Evolutionary conservation across 371 early-diverging fungal genomes (phyloP), one percentile per base, ranked within the genome.

Genomic region (Mortierella sp.): DNA sequence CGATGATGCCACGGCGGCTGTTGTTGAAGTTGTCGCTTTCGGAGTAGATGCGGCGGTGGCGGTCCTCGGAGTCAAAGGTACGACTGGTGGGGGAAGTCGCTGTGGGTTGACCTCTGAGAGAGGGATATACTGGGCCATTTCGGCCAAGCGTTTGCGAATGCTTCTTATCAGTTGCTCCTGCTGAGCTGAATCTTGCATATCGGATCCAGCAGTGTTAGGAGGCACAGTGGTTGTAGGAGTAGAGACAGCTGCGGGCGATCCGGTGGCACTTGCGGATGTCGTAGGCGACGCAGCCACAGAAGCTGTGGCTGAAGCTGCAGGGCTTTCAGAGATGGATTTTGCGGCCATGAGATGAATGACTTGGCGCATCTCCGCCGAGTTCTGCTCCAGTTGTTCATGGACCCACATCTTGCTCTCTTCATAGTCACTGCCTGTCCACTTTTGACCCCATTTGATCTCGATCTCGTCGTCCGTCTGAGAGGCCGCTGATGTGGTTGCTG

Each of bases 371-470:
- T 76, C 76, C 3, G 28, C 44, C 8, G 69, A 63, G 49, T 76
- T 76, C 25, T 60, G 51, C 29, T 76, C 69, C 47, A 76, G 57
- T 49, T 64, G 61, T 41, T 76, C 76, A 14, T 65, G 50, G 25
- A 76, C 76, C 76, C 76, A 76, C n/a, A 54, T 68, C 54, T 68
- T 64, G 43, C 44, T 54, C 62, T 76, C 65, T 46, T 64, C 76
- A 1, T 61, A 61, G 37, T 61, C 50, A 8, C 58, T 54, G 7
- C 64, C 65, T 0, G 57, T 51, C 76, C 76, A 76, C 19, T 37
- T 56, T 31, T 60, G 57, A 27, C 76, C 76, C 76, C 76, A 76
- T 17, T 48, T 46, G 41, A 76, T 47, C 45, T 61, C 34, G 50
- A 64, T 34, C 10, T 34, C 49, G 0, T 58, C 59, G n/a, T 51